Conservation (phyloP, 208 protist genomes). For the Tritrichomonas musculus region DNA sequence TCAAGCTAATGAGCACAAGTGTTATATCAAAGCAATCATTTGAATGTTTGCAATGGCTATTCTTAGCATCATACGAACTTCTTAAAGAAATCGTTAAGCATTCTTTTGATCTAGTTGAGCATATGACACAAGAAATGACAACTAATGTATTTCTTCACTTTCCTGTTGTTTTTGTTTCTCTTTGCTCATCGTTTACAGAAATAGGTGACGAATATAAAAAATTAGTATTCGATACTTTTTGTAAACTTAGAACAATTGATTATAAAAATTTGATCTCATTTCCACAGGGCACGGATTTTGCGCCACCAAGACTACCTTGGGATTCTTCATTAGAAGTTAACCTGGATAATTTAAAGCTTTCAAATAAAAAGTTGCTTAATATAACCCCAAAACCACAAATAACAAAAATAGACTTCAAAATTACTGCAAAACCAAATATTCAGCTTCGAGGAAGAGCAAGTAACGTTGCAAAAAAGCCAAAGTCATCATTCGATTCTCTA, state of each 20-base stretch:
- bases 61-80: background rate
- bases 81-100: background rate
- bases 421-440: background rate
- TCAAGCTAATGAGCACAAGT: background rate
- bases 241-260: slow-evolving; percentile 25
- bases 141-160: slow-evolving; percentile 3
- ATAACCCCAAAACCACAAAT: background rate
- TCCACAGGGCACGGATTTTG: background rate
- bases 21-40: background rate
- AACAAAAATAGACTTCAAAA: background rate
- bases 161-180: background rate
- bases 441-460: background rate
- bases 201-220: background rate
- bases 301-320: background rate
- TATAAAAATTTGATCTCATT: background rate
- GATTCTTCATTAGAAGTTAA: background rate
- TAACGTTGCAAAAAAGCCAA: background rate
- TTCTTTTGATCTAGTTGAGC: background rate
- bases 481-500: background rate
- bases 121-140: background rate
- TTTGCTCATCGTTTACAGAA: background rate
- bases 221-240: background rate
- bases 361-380: background rate
- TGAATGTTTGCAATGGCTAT: background rate
- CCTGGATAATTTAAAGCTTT: background rate